phyloP scores from a whole-genome alignment of 1,139 yeast genomes.

The Pichia sp. region DNA sequence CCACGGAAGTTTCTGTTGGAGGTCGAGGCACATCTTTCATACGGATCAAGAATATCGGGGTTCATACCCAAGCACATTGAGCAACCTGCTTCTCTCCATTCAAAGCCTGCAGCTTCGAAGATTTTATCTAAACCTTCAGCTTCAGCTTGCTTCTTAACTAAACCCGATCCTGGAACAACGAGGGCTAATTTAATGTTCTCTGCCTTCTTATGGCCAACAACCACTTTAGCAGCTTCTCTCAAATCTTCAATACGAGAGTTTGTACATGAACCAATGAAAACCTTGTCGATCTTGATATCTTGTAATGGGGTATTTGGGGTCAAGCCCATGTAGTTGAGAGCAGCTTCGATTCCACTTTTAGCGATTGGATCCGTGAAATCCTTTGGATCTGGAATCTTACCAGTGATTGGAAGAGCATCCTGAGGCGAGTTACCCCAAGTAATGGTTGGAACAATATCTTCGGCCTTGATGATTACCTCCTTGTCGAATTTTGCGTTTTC shows the following conservation, averaged over 20 bases:
- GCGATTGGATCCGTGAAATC: conserved; percentile 67
- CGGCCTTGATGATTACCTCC: conserved; percentile 75
- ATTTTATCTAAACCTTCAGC: conserved; percentile 89
- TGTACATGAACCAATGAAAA: conserved; percentile 96
- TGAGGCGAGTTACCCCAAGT: conserved; percentile 99
- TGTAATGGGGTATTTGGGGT: conserved; percentile 74
- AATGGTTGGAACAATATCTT: conserved; percentile 88
- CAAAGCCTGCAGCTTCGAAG: conserved; percentile 88
- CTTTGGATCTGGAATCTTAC: conserved; percentile 83
- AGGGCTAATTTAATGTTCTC: conserved; percentile 73
- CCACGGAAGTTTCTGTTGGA: conserved; percentile 98
- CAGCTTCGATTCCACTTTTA: conserved; percentile 83
- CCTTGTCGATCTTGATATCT: conserved; percentile 78
- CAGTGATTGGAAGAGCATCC: conserved; percentile 94
- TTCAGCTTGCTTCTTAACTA: conserved; percentile 90
- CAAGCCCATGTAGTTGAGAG: conserved; percentile 88
- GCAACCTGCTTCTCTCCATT: conserved; percentile 99
- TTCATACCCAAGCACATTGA: conserved; percentile 99
- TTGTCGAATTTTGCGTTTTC: conserved; percentile 85
- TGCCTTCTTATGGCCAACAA: conserved; percentile 86
- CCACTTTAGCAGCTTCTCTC: conserved; percentile 91
- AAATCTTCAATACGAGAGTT: conserved; percentile 96
- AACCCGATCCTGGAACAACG: conserved; percentile 97
- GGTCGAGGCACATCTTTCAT: conserved; percentile 97
- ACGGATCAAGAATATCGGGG: conserved; percentile 91